Conservation (phyloP, 169 alveolate genomes). For the Plasmodium falciparum region DNA sequence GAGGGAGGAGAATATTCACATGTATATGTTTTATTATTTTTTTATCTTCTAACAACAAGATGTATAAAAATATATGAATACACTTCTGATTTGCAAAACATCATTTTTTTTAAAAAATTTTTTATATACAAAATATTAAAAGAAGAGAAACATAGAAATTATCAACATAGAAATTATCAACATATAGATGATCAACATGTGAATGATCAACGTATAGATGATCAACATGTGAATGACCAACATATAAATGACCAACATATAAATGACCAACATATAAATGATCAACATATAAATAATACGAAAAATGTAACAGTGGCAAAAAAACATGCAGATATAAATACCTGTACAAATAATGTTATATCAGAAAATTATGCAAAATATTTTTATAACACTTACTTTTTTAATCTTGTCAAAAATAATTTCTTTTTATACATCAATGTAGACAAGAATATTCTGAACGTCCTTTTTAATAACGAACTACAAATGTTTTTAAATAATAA, state of each 20-base stretch:
- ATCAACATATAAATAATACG: too few species aligned
- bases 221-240: not conserved
- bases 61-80: conserved; percentile 21
- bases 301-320: too few species aligned
- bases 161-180: not conserved
- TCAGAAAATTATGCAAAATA: not conserved
- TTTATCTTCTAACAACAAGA: conserved; percentile 25
- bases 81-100: not conserved
- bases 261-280: not conserved
- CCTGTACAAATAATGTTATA: not conserved
- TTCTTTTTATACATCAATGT: conserved; percentile 33
- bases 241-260: too few species aligned
- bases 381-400: conserved; percentile 17
- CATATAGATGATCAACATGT: too few species aligned
- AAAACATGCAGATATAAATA: too few species aligned
- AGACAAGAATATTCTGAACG: conserved; percentile 25
- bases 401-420: conserved; percentile 24
- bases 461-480: conserved; percentile 27
- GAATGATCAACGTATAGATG: too few species aligned
- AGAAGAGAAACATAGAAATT: not conserved
- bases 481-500: conserved; percentile 26
- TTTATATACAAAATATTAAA: conserved; percentile 1
- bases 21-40: conserved; percentile 8
- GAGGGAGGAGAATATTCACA: conserved; percentile 6
- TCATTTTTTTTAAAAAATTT: conserved; percentile 26